A percentile compares a stretch with the other conserved stretches of the same genome.
Conservation (phyloP, 768 basidiomycete species). For the Termitomyces eurrhizus region DNA sequence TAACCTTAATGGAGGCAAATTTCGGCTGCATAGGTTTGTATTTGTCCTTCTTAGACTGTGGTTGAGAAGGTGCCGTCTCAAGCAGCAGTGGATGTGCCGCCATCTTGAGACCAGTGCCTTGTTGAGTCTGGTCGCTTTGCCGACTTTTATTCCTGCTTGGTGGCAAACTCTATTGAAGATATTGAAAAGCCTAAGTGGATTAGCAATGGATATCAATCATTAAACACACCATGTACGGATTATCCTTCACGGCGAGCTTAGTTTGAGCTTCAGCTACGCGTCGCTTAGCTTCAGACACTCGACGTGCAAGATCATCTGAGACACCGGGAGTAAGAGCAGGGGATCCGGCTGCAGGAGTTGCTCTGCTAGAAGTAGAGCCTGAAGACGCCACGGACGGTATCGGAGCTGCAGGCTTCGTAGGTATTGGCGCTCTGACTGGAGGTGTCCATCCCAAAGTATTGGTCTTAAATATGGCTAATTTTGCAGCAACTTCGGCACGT, state of each 20-base stretch:
- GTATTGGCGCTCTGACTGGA: conserved; percentile 37
- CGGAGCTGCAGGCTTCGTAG: conserved; percentile 32
- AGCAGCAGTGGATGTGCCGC: conserved; percentile 84
- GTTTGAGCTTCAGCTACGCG: conserved; percentile 81
- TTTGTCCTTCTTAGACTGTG: conserved; percentile 81
- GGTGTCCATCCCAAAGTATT: conserved; percentile 28
- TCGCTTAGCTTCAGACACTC: conserved; percentile 82
- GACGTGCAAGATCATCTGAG: conserved; percentile 61
- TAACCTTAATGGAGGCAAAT: conserved; percentile 90
- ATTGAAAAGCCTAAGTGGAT: neutral
- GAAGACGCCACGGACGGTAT: conserved; percentile 30
- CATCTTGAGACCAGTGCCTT: conserved; percentile 85
- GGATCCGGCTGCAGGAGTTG: conserved; percentile 39
- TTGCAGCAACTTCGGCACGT: conserved; percentile 81
- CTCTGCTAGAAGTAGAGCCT: conserved; percentile 31
- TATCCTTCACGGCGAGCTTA: conserved; percentile 70
- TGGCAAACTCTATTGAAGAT: conserved; percentile 46
- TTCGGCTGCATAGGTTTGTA: conserved; percentile 99
- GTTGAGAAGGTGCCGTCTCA: conserved; percentile 54
- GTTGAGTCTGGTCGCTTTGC: conserved; percentile 59
- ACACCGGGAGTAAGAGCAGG: conserved; percentile 33
- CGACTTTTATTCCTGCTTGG: conserved; percentile 52
- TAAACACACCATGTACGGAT: conserved; percentile 80
- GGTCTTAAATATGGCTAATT: conserved; percentile 72
- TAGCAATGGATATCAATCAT: neutral